Percentiles rank a stretch among this genome's conserved stretches.
Conservation (phyloP, 768 basidiomycete genomes). For the Tylopilus sp. region DNA sequence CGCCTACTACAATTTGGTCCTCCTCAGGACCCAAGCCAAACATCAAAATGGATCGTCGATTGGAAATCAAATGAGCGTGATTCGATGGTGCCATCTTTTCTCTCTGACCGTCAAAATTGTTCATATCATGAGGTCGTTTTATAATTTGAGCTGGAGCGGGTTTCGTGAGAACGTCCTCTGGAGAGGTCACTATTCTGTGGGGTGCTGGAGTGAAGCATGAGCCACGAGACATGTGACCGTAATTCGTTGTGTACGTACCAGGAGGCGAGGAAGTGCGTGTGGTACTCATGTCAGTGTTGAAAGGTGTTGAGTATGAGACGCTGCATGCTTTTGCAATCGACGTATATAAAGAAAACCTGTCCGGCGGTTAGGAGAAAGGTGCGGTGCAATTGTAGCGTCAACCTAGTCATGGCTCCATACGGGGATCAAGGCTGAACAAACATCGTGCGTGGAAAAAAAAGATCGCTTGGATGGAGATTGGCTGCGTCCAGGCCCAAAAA, state of each 20-base stretch:
- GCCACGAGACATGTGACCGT: background rate
- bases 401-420: background rate
- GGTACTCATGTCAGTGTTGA: background rate
- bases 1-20: conserved; percentile 44
- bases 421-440: background rate
- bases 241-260: conserved; percentile 2
- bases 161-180: conserved; percentile 10
- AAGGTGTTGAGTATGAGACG: background rate
- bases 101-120: conserved; percentile 4
- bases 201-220: conserved; percentile 2
- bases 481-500: background rate
- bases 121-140: conserved; percentile 2
- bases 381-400: background rate
- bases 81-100: conserved; percentile 7
- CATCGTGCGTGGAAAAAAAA: background rate
- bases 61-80: background rate
- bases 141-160: conserved; percentile 14
- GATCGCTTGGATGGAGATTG: background rate
- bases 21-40: conserved; percentile 38
- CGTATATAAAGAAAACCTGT: background rate
- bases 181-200: conserved; percentile 9
- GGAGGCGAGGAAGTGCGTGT: background rate
- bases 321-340: background rate
- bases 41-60: background rate
- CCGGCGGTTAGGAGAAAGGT: background rate